Evolutionary conservation across 345 rosid genomes (phyloP), one percentile per base, ranked within the genome.

Genomic region (Clausena lansium): DNA sequence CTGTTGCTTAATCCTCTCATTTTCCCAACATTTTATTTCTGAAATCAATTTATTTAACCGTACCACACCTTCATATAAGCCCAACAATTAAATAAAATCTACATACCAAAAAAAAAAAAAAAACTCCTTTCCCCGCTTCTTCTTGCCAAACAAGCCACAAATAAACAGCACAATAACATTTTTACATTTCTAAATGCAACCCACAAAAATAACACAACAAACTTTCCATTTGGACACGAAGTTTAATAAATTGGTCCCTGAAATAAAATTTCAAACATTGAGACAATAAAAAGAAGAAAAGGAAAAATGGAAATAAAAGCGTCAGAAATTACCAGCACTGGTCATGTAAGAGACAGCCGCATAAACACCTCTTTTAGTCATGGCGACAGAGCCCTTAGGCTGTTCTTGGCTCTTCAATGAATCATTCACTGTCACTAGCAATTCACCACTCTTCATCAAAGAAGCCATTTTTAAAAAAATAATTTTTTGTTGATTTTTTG

Each of bases 271-370:
- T 24, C 25, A 57, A 60, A 71, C 76, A 64, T 24, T 50, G 57
- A 52, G 20, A 52, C 22, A 52, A 52, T 17, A 52, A 15, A 70
- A 70, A 55, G 27, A 27, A 7, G 15, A 24, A 22, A 32, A 0
- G 2, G 1, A 63, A 20, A 13, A 28, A n/a, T 15, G 24, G 4
- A 19, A 25, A 19, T 8, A 33, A 17, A 33, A 24, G 19, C 4
- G 57, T 71, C 28, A 64, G 47, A 3, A 35, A 1, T 65, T 35
- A 88, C 92, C 90, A 80, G 90, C 90, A 78, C 81, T 71, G 28
- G 78, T 72, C 92, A 89, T 88, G 74, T 89, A 91, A 73, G 93
- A 89, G 77, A 82, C 20, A 33, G 93, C 92, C 45, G 91, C 95
- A 45, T 78, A 81, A 41, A 78, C 84, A 76, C 93, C 91, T 83